These are phyloP conservation scores for Flaveria robusta DNA, from an alignment of 129 eudicot genomes.

Conservation along the genomic window DNA sequence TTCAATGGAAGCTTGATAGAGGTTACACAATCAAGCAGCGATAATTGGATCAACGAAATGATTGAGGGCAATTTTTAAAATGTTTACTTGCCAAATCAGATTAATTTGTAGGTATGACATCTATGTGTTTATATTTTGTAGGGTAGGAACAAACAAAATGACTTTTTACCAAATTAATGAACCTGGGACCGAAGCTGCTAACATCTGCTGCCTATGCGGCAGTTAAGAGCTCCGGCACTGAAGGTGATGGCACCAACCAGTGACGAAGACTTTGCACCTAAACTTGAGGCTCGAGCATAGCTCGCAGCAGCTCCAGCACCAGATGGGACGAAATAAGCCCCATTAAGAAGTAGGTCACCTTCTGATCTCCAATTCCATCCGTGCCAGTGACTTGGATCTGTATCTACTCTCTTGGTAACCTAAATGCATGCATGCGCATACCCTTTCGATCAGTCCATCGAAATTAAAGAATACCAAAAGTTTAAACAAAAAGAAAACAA, in stretches of 20 bases:
- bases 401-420: slow-evolving; percentile 84
- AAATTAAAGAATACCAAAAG: not conserved
- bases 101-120: slow-evolving; percentile 34
- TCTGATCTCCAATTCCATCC: slow-evolving; percentile 96
- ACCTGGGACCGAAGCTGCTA: slow-evolving; percentile 22
- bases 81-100: slow-evolving; percentile 52
- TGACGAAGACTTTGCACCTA: slow-evolving; percentile 80
- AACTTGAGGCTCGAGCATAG: slow-evolving; percentile 87
- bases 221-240: slow-evolving; percentile 65
- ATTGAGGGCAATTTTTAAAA: slow-evolving; percentile 43
- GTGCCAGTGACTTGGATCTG: slow-evolving; percentile 53
- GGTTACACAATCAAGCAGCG: slow-evolving; percentile 46
- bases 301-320: slow-evolving; percentile 73
- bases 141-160: not conserved
- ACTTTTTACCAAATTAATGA: slow-evolving; percentile 7
- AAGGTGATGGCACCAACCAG: slow-evolving; percentile 74
- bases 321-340: slow-evolving; percentile 79
- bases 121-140: slow-evolving; percentile 2
- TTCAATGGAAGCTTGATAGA: slow-evolving; percentile 42
- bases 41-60: slow-evolving; percentile 21
- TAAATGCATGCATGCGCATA: slow-evolving; percentile 13
- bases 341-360: slow-evolving; percentile 78
- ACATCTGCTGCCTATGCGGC: slow-evolving; percentile 69
- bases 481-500: not conserved
- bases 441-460: not conserved